phyloP scores from a whole-genome alignment of 345 rosid genomes.

The Toxicodendron radicans region DNA sequence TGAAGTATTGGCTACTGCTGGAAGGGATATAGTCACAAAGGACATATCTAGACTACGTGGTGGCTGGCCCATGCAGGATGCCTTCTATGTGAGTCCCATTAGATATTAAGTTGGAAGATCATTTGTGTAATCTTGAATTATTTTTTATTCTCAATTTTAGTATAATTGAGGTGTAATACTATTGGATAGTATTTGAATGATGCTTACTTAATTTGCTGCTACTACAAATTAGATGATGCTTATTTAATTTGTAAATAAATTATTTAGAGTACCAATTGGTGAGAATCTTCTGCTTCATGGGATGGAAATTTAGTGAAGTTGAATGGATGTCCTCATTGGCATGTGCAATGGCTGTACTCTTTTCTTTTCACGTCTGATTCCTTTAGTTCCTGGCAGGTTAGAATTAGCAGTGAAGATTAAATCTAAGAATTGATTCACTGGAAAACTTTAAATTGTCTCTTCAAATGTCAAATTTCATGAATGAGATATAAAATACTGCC shows the following conservation, averaged over 20 bases:
- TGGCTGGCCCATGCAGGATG: slow-evolving; percentile 99
- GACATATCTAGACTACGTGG: slow-evolving; percentile 95
- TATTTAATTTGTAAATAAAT: not conserved
- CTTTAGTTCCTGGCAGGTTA: not conserved
- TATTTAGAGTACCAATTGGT: not conserved
- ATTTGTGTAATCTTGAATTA: not conserved
- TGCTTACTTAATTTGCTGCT: not conserved
- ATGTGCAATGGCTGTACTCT: not conserved
- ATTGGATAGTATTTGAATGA: not conserved
- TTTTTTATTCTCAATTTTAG: not conserved
- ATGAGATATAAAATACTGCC: not conserved
- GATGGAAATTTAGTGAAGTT: slow-evolving; percentile 2
- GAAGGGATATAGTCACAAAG: slow-evolving; percentile 86
- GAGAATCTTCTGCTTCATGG: not conserved
- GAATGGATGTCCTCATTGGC: not conserved
- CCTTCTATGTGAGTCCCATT: slow-evolving; percentile 68
- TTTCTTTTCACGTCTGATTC: not conserved
- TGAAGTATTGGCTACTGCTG: slow-evolving; percentile 85
- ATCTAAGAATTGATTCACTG: not conserved
- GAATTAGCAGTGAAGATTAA: no score
- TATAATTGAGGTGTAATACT: not conserved
- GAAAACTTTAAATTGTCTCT: not conserved
- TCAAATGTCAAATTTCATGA: not conserved
- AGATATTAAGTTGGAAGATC: slow-evolving; percentile 8
- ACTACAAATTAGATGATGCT: not conserved